Percentiles rank a stretch among this genome's conserved stretches.
Conservation (phyloP, 306 rosid species). For the Trifolium dubium region DNA sequence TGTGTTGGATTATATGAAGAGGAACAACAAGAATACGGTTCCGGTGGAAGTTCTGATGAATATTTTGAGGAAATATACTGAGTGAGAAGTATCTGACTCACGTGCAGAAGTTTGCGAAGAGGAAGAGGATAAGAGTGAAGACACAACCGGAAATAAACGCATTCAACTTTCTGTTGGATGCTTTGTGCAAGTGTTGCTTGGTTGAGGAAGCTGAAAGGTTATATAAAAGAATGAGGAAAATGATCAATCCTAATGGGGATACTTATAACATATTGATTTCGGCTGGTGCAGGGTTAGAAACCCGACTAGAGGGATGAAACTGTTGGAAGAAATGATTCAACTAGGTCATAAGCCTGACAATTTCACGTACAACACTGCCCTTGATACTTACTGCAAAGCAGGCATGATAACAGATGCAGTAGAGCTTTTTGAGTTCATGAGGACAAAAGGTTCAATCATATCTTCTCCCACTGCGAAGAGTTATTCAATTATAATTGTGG, state of each 20-base stretch:
- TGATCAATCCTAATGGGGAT: conserved; percentile 66
- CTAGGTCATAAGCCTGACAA: conserved; percentile 77
- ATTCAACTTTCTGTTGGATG: conserved; percentile 76
- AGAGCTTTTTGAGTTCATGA: conserved; percentile 86
- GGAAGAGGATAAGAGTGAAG: conserved; percentile 79
- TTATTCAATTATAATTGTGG: conserved; percentile 77
- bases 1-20: conserved; percentile 84
- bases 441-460: conserved; percentile 72
- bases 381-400: conserved; percentile 75
- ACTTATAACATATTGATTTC: conserved; percentile 72
- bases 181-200: conserved; percentile 84
- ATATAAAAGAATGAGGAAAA: conserved; percentile 67
- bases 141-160: conserved; percentile 87
- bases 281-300: conserved; percentile 98
- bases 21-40: conserved; percentile 63
- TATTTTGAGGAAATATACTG: conserved; percentile 75
- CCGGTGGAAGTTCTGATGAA: conserved; percentile 68
- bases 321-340: conserved; percentile 80
- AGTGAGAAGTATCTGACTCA: conserved; percentile 74
- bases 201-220: conserved; percentile 76
- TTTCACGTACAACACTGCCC: conserved; percentile 83
- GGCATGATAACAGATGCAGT: conserved; percentile 78
- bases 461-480: conserved; percentile 89
- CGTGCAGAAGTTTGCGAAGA: conserved; percentile 86
- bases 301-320: conserved; percentile 72